A percentile compares a stretch with the other conserved stretches of the same genome.
Evolutionary conservation across 23 red algal species (phyloP).

Genomic region (Pyropia yezoensis): DNA sequence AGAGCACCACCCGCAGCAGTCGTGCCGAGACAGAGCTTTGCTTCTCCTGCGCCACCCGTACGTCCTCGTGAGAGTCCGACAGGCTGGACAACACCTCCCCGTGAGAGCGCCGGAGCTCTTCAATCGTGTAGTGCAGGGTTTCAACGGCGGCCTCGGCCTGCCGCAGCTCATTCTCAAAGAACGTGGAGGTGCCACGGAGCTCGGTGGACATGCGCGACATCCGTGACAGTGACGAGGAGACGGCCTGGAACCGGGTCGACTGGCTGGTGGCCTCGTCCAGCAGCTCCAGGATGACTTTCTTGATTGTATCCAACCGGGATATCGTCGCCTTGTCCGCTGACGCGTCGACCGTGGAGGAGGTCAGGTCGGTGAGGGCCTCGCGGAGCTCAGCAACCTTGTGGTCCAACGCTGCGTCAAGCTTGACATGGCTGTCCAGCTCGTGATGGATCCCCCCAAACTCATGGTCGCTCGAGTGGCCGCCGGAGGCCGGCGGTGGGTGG

Average conservation of each 20-base stretch:
- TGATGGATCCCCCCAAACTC: conserved; percentile 3
- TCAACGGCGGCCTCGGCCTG: conserved; percentile 28
- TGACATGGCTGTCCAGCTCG: conserved; percentile 17
- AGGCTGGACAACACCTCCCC: conserved; percentile 44
- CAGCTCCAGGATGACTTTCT: conserved; percentile 27
- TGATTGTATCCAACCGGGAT: conserved; percentile 16
- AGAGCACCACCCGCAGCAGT: no score
- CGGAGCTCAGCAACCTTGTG: conserved; percentile 38
- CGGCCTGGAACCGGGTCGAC: conserved; percentile 11
- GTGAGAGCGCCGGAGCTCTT: conserved; percentile 19
- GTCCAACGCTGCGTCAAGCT: conserved; percentile 8
- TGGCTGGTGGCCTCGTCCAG: conserved; percentile 32
- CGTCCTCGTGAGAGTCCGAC: conserved; percentile 24
- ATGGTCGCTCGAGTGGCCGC: conserved; percentile 9
- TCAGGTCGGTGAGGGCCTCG: conserved; percentile 18
- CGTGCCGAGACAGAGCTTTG: no score
- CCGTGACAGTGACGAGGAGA: conserved; percentile 13
- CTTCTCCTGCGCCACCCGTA: no score
- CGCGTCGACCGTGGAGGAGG: conserved; percentile 11
- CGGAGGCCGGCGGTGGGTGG: no score
- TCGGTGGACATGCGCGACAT: conserved; percentile 36
- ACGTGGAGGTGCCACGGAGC: conserved; percentile 25
- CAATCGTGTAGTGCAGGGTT: conserved; percentile 16
- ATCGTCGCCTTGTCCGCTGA: conserved; percentile 19
- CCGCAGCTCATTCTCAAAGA: conserved; percentile 34